Conservation (phyloP, 306 rosid species). For the Lathyrus sativus region DNA sequence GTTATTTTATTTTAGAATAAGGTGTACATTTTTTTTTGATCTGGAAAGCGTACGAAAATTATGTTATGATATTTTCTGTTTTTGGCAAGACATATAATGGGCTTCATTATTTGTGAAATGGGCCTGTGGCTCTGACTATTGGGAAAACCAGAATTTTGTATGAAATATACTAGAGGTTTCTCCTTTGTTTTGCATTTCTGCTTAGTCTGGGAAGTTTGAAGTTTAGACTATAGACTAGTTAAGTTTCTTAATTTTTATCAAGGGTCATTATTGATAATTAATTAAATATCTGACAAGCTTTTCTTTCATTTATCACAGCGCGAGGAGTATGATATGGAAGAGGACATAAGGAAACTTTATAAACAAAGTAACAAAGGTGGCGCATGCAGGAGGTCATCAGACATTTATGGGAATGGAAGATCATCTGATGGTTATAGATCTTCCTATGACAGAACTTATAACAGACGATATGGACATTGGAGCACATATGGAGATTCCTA, state of each 20-base stretch:
- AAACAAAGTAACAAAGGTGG: constrained; percentile 55
- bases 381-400: constrained; percentile 56
- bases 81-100: constrained; percentile 16
- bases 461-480: constrained; percentile 47
- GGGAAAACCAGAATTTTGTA: constrained; percentile 14
- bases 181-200: constrained; percentile 29
- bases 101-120: constrained; percentile 13
- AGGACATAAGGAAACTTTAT: constrained; percentile 67
- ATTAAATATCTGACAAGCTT: constrained; percentile 29
- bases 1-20: constrained; percentile 1
- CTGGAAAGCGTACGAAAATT: neutral
- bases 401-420: constrained; percentile 48
- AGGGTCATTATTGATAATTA: constrained; percentile 29
- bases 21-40: neutral
- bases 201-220: constrained; percentile 13
- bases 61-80: constrained; percentile 14
- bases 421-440: constrained; percentile 48
- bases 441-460: constrained; percentile 48
- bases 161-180: constrained; percentile 24
- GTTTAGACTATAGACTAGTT: constrained; percentile 25
- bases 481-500: constrained; percentile 48
- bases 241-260: constrained; percentile 30
- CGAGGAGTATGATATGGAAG: constrained; percentile 77
- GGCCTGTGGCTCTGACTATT: constrained; percentile 14
- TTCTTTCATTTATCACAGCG: constrained; percentile 53